A percentile compares a stretch with the other conserved stretches of the same genome.
Evolutionary conservation across 129 eudicot species (phyloP).

Genomic region (Chrysanthemum lavandulifolium): DNA sequence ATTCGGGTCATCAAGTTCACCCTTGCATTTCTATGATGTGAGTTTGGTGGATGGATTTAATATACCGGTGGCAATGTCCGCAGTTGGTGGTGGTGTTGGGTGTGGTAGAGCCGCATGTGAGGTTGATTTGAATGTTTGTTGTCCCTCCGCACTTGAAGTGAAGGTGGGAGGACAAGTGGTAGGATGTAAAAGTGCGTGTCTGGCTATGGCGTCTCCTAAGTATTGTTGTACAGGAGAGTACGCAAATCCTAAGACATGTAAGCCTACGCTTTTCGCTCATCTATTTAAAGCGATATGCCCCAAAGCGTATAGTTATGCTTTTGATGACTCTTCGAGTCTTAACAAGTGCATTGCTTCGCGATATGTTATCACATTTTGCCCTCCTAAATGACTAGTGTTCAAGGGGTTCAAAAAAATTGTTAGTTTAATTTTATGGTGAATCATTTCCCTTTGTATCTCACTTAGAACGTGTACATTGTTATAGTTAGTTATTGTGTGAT

Average conservation of each 20-base stretch:
- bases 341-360: conserved; percentile 82
- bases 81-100: conserved; percentile 81
- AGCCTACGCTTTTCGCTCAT: conserved; percentile 70
- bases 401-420: background rate
- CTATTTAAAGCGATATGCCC: conserved; percentile 89
- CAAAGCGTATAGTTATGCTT: conserved; percentile 82
- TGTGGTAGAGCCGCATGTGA: conserved; percentile 85
- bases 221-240: conserved; percentile 83
- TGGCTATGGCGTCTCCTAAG: conserved; percentile 76
- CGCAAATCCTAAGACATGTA: conserved; percentile 70
- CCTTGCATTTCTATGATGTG: conserved; percentile 84
- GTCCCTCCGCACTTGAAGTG: conserved; percentile 85
- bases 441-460: too few species aligned
- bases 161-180: conserved; percentile 58
- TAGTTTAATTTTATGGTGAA: background rate
- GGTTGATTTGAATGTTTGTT: conserved; percentile 71
- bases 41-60: conserved; percentile 90
- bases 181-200: conserved; percentile 88
- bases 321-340: conserved; percentile 81
- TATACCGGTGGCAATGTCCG: conserved; percentile 76
- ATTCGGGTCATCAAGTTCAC: conserved; percentile 65
- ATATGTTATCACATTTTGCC: conserved; percentile 87
- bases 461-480: too few species aligned
- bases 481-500: too few species aligned
- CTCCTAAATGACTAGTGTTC: conserved; percentile 47